Conservation (phyloP, 495 filamentous ascomycete species). For the Podospora pseudopauciseta region DNA sequence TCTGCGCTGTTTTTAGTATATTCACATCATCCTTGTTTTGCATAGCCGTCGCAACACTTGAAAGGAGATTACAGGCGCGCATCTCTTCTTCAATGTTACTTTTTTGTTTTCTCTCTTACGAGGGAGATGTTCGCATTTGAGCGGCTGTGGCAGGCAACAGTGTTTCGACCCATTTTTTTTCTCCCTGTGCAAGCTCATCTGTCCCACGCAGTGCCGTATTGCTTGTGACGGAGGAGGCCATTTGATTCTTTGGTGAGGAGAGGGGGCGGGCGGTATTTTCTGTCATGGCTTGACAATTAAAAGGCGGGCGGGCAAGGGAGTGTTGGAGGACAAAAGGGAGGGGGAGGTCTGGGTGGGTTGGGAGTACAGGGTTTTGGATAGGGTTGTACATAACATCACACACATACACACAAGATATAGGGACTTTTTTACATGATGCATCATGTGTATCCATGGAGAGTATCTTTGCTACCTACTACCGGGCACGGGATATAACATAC, state of each 20-base stretch:
- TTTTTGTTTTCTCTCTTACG: not conserved
- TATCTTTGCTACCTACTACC: not conserved
- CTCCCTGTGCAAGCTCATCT: not conserved
- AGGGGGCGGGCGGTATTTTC: not conserved
- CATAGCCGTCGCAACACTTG: not conserved
- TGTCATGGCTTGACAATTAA: not conserved
- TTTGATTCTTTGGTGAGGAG: not conserved
- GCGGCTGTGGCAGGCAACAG: not conserved
- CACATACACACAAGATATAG: not conserved
- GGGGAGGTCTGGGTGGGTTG: not conserved
- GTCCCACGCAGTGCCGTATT: not conserved
- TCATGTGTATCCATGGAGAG: not conserved
- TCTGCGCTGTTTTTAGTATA: not conserved
- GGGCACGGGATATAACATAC: not conserved
- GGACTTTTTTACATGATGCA: not conserved
- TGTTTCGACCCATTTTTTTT: not conserved
- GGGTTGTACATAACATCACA: not conserved
- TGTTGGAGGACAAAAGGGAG: not conserved
- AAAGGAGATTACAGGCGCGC: not conserved
- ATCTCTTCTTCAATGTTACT: not conserved
- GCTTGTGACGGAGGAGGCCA: not conserved
- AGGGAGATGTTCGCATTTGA: not conserved
- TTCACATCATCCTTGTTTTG: not conserved
- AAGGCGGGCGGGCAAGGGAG: not conserved
- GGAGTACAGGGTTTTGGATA: not conserved